phyloP scores from a whole-genome alignment of 1,284 basidiomycete species.

The Austropuccinia psidii region DNA sequence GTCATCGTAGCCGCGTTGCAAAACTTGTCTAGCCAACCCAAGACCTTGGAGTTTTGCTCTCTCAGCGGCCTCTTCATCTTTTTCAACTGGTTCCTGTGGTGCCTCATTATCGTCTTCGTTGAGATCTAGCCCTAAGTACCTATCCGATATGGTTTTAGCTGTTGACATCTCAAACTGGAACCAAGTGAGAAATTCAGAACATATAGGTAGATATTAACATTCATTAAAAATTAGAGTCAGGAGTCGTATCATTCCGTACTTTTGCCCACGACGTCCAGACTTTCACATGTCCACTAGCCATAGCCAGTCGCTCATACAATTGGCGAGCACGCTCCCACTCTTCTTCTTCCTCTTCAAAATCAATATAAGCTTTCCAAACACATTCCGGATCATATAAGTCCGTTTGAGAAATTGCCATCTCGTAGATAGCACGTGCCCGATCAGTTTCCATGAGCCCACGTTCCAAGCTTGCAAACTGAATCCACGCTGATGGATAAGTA shows the following conservation, averaged over 20 bases:
- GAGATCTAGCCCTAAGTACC: constrained; percentile 49
- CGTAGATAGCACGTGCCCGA: constrained; percentile 89
- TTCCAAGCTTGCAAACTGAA: constrained; percentile 93
- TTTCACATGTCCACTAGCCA: constrained; percentile 87
- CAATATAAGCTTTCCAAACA: constrained; percentile 91
- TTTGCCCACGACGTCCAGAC: constrained; percentile 46
- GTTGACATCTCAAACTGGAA: constrained; percentile 45
- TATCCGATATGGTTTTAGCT: constrained; percentile 43
- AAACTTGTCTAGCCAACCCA: constrained; percentile 64
- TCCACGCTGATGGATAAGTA: constrained; percentile 86
- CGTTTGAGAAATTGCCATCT: constrained; percentile 80
- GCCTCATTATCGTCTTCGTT: constrained; percentile 68
- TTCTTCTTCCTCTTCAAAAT: constrained; percentile 89
- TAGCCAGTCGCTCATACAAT: constrained; percentile 83
- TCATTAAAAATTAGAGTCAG: constrained; percentile 47
- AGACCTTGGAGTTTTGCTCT: constrained; percentile 59
- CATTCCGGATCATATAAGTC: constrained; percentile 97
- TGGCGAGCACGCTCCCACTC: constrained; percentile 74
- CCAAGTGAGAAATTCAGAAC: constrained; percentile 46
- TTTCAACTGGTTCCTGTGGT: constrained; percentile 57
- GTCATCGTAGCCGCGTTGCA: constrained; percentile 76
- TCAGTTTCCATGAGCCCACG: constrained; percentile 80
- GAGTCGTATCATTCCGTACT: constrained; percentile 57
- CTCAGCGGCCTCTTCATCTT: constrained; percentile 46
- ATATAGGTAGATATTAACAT: constrained; percentile 52